phyloP scores from a whole-genome alignment of 129 eudicot genomes.

The Artemisia argyi region DNA sequence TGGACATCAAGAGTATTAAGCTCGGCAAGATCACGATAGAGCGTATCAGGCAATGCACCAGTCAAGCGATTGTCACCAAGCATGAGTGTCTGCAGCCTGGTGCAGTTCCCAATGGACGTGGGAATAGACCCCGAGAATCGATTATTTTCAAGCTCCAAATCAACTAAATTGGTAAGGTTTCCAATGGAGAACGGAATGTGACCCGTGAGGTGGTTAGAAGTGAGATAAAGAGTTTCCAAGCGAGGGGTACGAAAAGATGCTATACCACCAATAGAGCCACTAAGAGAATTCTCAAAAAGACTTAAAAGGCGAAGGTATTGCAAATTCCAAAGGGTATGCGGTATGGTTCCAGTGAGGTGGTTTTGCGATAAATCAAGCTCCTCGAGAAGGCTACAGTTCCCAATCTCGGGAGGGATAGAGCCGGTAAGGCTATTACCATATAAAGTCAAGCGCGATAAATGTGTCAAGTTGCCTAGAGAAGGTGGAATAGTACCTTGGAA shows the following conservation, averaged over 20 bases:
- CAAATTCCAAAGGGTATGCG: slow-evolving; percentile 44
- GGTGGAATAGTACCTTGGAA: slow-evolving; percentile 51
- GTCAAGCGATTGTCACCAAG: slow-evolving; percentile 45
- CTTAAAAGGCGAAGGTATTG: slow-evolving; percentile 28
- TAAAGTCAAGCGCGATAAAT: slow-evolving; percentile 31
- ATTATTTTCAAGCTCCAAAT: slow-evolving; percentile 47
- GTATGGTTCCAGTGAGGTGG: slow-evolving; percentile 51
- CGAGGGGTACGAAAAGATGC: slow-evolving; percentile 40
- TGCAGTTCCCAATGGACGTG: slow-evolving; percentile 60
- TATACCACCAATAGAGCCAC: slow-evolving; percentile 44
- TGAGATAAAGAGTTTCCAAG: slow-evolving; percentile 50
- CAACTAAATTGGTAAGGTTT: slow-evolving; percentile 35
- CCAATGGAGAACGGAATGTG: slow-evolving; percentile 51
- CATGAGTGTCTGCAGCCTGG: slow-evolving; percentile 42
- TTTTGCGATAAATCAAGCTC: slow-evolving; percentile 46
- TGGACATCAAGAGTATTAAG: slow-evolving; percentile 49
- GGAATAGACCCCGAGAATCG: slow-evolving; percentile 58
- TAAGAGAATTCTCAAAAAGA: slow-evolving; percentile 44
- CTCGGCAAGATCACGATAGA: slow-evolving; percentile 35
- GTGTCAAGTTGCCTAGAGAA: slow-evolving; percentile 41
- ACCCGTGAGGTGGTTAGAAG: slow-evolving; percentile 56
- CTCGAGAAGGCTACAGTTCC: slow-evolving; percentile 45
- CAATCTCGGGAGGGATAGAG: slow-evolving; percentile 50
- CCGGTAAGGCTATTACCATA: slow-evolving; percentile 40
- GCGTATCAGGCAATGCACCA: slow-evolving; percentile 56